These are phyloP conservation scores for Lasiosphaeria hispida DNA, from an alignment of 495 filamentous ascomycete genomes.

Conservation along the genomic window DNA sequence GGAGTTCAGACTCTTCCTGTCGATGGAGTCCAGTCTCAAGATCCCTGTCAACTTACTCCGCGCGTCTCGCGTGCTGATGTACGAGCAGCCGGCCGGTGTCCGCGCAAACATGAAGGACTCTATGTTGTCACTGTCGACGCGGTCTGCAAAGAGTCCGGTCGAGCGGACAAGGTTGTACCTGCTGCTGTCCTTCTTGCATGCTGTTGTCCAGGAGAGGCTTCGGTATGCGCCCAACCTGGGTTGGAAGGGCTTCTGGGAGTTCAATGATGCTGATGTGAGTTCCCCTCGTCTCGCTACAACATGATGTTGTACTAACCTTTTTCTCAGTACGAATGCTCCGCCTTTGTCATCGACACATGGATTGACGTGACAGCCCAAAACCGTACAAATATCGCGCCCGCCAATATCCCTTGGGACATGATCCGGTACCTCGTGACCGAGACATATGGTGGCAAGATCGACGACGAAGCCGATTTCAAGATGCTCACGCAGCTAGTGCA, in stretches of 20 bases:
- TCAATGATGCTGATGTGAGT: conserved; percentile 98
- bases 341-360: conserved; percentile 95
- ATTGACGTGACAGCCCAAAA: conserved; percentile 75
- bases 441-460: conserved; percentile 97
- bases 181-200: conserved; percentile 89
- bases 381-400: conserved; percentile 86
- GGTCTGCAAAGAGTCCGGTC: conserved; percentile 77
- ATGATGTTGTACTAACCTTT: conserved; percentile 6
- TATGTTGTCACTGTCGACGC: conserved; percentile 73
- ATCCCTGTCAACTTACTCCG: conserved; percentile 95
- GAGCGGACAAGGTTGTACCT: conserved; percentile 91
- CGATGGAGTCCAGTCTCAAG: conserved; percentile 96
- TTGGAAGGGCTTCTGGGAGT: conserved; percentile 99
- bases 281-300: not conserved
- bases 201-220: conserved; percentile 91
- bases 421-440: conserved; percentile 87
- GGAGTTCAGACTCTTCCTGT: conserved; percentile 93
- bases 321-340: conserved; percentile 88
- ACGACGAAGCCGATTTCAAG: conserved; percentile 82
- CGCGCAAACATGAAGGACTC: conserved; percentile 99
- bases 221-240: conserved; percentile 93
- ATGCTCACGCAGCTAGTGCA: conserved; percentile 70
- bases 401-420: conserved; percentile 96
- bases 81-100: conserved; percentile 95
- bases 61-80: conserved; percentile 92